Conservation (phyloP, 2,329 filamentous ascomycete genomes). For the Trichoderma koningiopsis region DNA sequence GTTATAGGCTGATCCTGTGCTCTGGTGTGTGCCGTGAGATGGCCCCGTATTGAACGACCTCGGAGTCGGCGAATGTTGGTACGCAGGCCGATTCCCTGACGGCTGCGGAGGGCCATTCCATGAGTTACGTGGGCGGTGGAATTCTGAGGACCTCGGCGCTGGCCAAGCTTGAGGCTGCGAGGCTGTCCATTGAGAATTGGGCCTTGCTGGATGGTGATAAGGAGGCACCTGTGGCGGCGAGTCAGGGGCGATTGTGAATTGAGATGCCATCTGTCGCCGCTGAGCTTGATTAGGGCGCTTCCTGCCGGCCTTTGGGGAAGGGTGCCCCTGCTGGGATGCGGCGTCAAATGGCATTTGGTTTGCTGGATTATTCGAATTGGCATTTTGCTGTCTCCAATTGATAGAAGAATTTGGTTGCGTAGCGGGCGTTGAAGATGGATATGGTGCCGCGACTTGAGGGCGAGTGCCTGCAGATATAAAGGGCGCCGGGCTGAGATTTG, state of each 20-base stretch:
- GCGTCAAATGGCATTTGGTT: background rate
- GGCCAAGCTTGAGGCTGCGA: slow-evolving; percentile 29
- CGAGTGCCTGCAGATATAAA: background rate
- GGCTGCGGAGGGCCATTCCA: slow-evolving; percentile 32
- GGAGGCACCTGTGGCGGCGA: slow-evolving; percentile 41
- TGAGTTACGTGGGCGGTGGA: slow-evolving; percentile 27
- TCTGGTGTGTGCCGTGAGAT: slow-evolving; percentile 23
- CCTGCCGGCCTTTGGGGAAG: slow-evolving; percentile 39
- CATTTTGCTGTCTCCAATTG: background rate
- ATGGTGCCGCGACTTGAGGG: background rate
- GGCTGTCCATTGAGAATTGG: slow-evolving; percentile 27
- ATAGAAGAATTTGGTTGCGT: background rate
- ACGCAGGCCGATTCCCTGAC: background rate
- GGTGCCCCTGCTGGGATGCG: slow-evolving; percentile 12
- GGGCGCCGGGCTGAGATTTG: background rate
- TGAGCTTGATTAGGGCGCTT: slow-evolving; percentile 65
- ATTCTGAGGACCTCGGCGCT: slow-evolving; percentile 28
- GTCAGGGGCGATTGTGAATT: slow-evolving; percentile 60
- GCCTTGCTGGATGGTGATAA: slow-evolving; percentile 14
- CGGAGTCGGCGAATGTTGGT: background rate
- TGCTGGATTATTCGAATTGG: background rate
- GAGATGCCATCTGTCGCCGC: slow-evolving; percentile 62
- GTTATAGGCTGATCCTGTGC: slow-evolving; percentile 32
- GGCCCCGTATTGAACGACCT: slow-evolving; percentile 29
- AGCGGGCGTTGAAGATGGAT: background rate